These are phyloP conservation scores for Babjeviella inositovora DNA, from an alignment of 805 yeast species.

Conservation along the genomic window DNA sequence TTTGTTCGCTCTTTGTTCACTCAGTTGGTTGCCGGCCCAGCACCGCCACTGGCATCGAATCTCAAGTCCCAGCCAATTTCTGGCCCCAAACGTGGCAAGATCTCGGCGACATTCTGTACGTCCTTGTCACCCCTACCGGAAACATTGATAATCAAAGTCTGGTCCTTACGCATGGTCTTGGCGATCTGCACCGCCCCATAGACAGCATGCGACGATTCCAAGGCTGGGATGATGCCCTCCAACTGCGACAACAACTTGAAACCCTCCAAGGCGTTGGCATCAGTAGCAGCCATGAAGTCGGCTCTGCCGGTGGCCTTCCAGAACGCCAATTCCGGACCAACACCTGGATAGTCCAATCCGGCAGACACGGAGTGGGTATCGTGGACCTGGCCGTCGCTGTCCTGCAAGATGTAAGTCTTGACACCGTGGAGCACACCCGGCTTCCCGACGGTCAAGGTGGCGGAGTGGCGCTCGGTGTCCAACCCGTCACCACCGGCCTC, in stretches of 20 bases:
- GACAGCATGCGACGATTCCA: slow-evolving; percentile 94
- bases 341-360: slow-evolving; percentile 98
- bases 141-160: slow-evolving; percentile 74
- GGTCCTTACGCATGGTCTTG: slow-evolving; percentile 60
- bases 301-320: slow-evolving; percentile 96
- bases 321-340: slow-evolving; percentile 92
- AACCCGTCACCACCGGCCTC: slow-evolving; percentile 99
- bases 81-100: slow-evolving; percentile 80
- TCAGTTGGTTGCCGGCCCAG: not conserved
- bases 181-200: slow-evolving; percentile 86
- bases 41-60: slow-evolving; percentile 31
- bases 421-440: slow-evolving; percentile 99
- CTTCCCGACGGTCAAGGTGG: slow-evolving; percentile 86
- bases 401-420: slow-evolving; percentile 83
- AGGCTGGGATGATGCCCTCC: slow-evolving; percentile 97
- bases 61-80: slow-evolving; percentile 92
- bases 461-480: slow-evolving; percentile 80
- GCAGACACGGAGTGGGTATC: slow-evolving; percentile 98
- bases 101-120: slow-evolving; percentile 94
- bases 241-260: slow-evolving; percentile 78
- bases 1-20: too few relatives aligned
- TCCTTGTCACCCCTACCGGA: slow-evolving; percentile 99
- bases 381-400: slow-evolving; percentile 85
- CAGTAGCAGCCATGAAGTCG: slow-evolving; percentile 79
- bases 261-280: slow-evolving; percentile 88